These are phyloP conservation scores for Gossypium aridum DNA, from an alignment of 441 rosid species.

Conservation along the genomic window DNA sequence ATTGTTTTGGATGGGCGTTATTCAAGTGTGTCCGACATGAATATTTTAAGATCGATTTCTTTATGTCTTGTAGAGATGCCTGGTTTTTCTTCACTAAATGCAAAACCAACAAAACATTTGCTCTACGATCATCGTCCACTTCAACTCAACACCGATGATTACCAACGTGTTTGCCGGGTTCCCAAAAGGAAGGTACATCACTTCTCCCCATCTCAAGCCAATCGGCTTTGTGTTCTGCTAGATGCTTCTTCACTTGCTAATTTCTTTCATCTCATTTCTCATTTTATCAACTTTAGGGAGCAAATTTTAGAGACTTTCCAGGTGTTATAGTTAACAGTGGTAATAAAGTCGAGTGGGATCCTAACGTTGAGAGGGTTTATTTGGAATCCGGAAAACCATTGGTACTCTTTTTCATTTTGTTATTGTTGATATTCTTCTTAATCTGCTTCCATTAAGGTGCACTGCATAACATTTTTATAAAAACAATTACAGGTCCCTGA, in stretches of 20 bases:
- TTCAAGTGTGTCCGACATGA: too few relatives aligned
- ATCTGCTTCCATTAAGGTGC: not conserved
- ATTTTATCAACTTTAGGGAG: conserved; percentile 35
- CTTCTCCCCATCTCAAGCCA: not conserved
- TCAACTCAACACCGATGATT: conserved; percentile 42
- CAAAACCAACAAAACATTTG: conserved; percentile 5
- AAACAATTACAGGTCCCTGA: conserved; percentile 50
- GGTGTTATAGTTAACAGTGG: conserved; percentile 44
- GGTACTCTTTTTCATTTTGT: conserved; percentile 25
- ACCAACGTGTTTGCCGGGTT: conserved; percentile 48
- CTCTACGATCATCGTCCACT: conserved; percentile 60
- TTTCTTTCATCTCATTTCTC: not conserved
- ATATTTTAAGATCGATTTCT: not conserved
- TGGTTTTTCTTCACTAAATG: conserved; percentile 13
- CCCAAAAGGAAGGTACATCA: conserved; percentile 61
- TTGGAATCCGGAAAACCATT: conserved; percentile 46
- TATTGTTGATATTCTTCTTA: not conserved
- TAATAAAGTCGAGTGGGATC: conserved; percentile 58
- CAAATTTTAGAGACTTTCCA: conserved; percentile 66
- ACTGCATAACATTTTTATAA: not conserved
- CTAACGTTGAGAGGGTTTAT: conserved; percentile 30
- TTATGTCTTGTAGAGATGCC: conserved; percentile 23
- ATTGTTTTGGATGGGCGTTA: not conserved
- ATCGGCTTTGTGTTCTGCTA: not conserved
- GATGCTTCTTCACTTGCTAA: not conserved